These are phyloP conservation scores for Penicillium samsonianum DNA, from an alignment of 495 filamentous ascomycete species.

Conservation along the genomic window DNA sequence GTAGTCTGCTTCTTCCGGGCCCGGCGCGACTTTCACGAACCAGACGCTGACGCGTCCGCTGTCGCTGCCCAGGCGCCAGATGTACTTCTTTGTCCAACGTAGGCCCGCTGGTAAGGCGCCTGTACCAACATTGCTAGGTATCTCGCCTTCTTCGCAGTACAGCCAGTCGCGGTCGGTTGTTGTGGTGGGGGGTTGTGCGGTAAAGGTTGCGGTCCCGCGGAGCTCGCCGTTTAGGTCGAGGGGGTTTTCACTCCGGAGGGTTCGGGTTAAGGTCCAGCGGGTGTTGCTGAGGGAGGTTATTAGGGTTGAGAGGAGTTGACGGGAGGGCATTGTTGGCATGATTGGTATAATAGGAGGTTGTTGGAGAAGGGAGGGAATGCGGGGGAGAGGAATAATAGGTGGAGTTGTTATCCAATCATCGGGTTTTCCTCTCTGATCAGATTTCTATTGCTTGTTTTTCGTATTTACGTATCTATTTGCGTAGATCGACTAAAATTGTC, in stretches of 20 bases:
- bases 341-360: not conserved
- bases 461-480: too few species aligned
- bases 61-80: conserved; percentile 40
- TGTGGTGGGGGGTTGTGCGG: conserved; percentile 21
- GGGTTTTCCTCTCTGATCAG: not conserved
- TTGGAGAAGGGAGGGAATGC: conserved; percentile 1
- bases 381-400: conserved; percentile 2
- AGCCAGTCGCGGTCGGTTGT: conserved; percentile 36
- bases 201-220: conserved; percentile 45
- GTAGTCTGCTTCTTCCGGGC: conserved; percentile 45
- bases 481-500: too few species aligned
- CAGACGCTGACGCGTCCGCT: conserved; percentile 43
- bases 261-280: conserved; percentile 43
- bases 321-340: conserved; percentile 10
- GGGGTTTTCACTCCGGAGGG: conserved; percentile 46
- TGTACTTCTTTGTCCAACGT: conserved; percentile 50
- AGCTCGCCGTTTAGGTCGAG: conserved; percentile 45
- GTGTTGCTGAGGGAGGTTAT: conserved; percentile 36
- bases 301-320: conserved; percentile 26
- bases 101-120: conserved; percentile 27
- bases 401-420: not conserved
- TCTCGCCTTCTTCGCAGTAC: conserved; percentile 49
- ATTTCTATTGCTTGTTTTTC: not conserved
- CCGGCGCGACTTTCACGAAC: conserved; percentile 45
- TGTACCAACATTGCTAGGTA: conserved; percentile 27